Evolutionary conservation across 371 early-diverging fungal species (phyloP).

Genomic region (Umbelopsis sp.): DNA sequence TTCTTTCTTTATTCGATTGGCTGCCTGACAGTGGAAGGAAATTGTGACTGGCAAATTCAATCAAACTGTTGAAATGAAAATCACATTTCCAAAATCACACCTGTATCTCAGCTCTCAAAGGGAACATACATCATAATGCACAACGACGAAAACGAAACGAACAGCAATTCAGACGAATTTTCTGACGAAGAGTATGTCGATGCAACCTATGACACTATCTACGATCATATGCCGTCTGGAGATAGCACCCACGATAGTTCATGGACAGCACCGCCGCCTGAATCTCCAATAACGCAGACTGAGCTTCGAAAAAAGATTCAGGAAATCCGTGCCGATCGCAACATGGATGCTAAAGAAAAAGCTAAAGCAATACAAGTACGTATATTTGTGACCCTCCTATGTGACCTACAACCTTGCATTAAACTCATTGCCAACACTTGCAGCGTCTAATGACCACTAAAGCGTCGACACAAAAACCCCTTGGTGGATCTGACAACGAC

Average conservation of each 20-base stretch:
- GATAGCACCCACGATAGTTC: background rate
- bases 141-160: constrained; percentile 1
- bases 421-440: background rate
- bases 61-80: too few relatives aligned
- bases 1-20: too few relatives aligned
- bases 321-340: constrained; percentile 58
- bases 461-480: constrained; percentile 15
- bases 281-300: constrained; percentile 24
- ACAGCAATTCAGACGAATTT: background rate
- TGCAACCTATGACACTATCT: background rate
- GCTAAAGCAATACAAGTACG: constrained; percentile 73
- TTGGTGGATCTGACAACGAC: constrained; percentile 32
- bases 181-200: background rate
- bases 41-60: too few relatives aligned
- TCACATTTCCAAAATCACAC: too few relatives aligned
- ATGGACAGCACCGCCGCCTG: background rate
- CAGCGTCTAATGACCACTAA: constrained; percentile 25
- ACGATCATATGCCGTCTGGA: background rate
- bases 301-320: constrained; percentile 63
- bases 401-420: background rate
- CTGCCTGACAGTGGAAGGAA: too few relatives aligned
- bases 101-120: background rate
- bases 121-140: background rate
- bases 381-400: background rate
- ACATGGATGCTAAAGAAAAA: constrained; percentile 64